Evolutionary conservation across 1,139 yeast species (phyloP), one percentile per base, ranked within the genome.

Genomic region (Meyerozyma elateridarum): DNA sequence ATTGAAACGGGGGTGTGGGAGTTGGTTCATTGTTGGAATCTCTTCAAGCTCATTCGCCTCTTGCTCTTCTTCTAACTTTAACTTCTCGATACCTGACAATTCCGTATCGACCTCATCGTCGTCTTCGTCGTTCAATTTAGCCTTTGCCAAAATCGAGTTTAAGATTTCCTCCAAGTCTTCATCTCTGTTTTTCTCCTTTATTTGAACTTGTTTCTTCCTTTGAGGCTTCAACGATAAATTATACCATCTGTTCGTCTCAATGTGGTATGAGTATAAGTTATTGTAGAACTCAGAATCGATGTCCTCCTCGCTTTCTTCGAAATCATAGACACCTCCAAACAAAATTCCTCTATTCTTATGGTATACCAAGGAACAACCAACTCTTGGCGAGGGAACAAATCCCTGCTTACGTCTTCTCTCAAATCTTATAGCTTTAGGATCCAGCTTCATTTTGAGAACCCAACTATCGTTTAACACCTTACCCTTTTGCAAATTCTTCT

Each of bases 311-410:
- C 95, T 89, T 56, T 91, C 98, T 44, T 88, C 96, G 39, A 74
- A 84, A 58, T 91, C 98, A 51, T 76, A 89, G 9, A 91, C 98
- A 41, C 98, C 98, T 25, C 97, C 98, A 61, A 89, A 91, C 52
- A 89, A 52, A 11, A 91, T 74, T 37, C 97, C 97, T 64, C 97
- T 77, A 39, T 93, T 94, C 48, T 88, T 85, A 57, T 91, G 97
- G 49, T 73, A 72, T 3, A 79, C 89, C 77, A 91, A 76, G 4
- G 94, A 81, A 51, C 95, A 85, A 0, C 98, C 98, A n/a, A 85
- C 96, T 48, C 98, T 74, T 15, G 96, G 85, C 4, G 88, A 74
- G 4, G 96, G 96, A 34, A 79, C 87, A 51, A 80, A 82, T 1
- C 96, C 95, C 50, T 87, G 93, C 46, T 85, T 87, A 42, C 85